Percentiles rank a stretch among this genome's conserved stretches.
Conservation (phyloP, 495 filamentous ascomycete species). For the Podospora conica region DNA sequence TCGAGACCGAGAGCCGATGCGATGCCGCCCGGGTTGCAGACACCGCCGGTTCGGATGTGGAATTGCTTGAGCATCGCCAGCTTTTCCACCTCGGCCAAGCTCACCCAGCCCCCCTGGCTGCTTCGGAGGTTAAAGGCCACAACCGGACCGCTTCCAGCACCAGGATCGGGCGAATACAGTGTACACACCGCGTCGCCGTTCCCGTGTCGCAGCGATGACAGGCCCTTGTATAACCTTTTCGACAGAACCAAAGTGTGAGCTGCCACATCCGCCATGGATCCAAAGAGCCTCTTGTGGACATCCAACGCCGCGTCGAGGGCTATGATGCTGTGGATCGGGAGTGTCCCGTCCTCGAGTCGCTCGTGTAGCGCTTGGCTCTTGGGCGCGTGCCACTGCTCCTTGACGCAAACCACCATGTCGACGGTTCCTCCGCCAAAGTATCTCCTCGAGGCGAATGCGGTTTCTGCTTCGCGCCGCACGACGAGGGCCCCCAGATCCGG, state of each 20-base stretch:
- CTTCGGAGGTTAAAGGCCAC: slow-evolving; percentile 77
- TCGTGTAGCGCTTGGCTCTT: slow-evolving; percentile 71
- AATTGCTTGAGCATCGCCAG: slow-evolving; percentile 71
- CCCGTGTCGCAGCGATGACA: slow-evolving; percentile 55
- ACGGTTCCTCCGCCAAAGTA: slow-evolving; percentile 98
- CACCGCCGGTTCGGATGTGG: slow-evolving; percentile 75
- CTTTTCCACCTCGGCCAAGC: slow-evolving; percentile 78
- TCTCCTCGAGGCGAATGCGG: slow-evolving; percentile 54
- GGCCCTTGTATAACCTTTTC: slow-evolving; percentile 49
- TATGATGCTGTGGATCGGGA: slow-evolving; percentile 82
- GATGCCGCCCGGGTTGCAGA: slow-evolving; percentile 89
- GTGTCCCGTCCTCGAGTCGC: slow-evolving; percentile 80
- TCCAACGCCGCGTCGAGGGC: slow-evolving; percentile 69
- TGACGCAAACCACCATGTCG: slow-evolving; percentile 60
- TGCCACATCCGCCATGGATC: slow-evolving; percentile 63
- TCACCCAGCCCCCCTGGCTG: slow-evolving; percentile 62
- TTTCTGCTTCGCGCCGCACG: slow-evolving; percentile 62
- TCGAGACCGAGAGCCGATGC: slow-evolving; percentile 60
- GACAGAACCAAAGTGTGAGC: slow-evolving; percentile 67
- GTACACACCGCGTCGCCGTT: slow-evolving; percentile 62
- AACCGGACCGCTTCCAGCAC: slow-evolving; percentile 55
- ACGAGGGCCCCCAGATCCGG: slow-evolving; percentile 87
- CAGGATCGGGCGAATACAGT: slow-evolving; percentile 50
- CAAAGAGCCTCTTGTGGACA: slow-evolving; percentile 62
- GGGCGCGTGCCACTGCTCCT: slow-evolving; percentile 66